Conservation (phyloP, 1,139 yeast species). For the Nakaseomyces nivariensis region DNA sequence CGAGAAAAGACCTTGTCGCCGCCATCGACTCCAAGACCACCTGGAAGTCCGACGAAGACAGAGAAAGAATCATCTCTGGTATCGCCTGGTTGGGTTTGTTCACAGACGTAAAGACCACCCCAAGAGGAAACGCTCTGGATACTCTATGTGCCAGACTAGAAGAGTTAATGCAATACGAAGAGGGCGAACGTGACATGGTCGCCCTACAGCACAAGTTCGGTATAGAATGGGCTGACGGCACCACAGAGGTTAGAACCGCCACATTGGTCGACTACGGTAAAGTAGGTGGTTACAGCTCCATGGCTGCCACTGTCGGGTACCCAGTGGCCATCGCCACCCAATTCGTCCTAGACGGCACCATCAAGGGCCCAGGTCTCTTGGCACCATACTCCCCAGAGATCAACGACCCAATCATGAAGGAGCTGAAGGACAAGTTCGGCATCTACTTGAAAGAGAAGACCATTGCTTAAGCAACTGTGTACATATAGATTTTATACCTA, state of each 20-base stretch:
- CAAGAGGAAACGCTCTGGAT: slow-evolving; percentile 92
- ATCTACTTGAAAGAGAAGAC: slow-evolving; percentile 86
- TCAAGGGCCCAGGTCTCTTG: slow-evolving; percentile 69
- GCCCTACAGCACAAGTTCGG: slow-evolving; percentile 96
- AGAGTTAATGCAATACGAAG: slow-evolving; percentile 90
- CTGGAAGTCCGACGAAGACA: slow-evolving; percentile 74
- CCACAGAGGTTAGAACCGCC: slow-evolving; percentile 83
- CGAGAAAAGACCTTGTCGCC: slow-evolving; percentile 63
- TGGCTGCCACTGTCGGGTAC: slow-evolving; percentile 97
- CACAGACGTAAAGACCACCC: slow-evolving; percentile 63
- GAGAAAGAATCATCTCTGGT: slow-evolving; percentile 79
- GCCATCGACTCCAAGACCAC: slow-evolving; percentile 69
- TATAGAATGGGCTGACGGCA: slow-evolving; percentile 91
- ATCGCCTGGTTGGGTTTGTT: slow-evolving; percentile 91
- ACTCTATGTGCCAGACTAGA: slow-evolving; percentile 94
- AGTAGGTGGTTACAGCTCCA: slow-evolving; percentile 91
- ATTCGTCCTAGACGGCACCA: slow-evolving; percentile 77
- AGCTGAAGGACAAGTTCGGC: slow-evolving; percentile 80
- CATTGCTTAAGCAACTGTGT: slow-evolving; percentile 25
- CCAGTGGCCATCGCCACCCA: slow-evolving; percentile 95
- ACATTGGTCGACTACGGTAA: slow-evolving; percentile 93
- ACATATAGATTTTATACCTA: neutral
- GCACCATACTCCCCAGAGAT: slow-evolving; percentile 92
- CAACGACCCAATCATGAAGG: slow-evolving; percentile 83
- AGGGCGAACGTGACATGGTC: slow-evolving; percentile 92